Conservation (phyloP, 306 rosid species). For the Echinosophora koreensis region DNA sequence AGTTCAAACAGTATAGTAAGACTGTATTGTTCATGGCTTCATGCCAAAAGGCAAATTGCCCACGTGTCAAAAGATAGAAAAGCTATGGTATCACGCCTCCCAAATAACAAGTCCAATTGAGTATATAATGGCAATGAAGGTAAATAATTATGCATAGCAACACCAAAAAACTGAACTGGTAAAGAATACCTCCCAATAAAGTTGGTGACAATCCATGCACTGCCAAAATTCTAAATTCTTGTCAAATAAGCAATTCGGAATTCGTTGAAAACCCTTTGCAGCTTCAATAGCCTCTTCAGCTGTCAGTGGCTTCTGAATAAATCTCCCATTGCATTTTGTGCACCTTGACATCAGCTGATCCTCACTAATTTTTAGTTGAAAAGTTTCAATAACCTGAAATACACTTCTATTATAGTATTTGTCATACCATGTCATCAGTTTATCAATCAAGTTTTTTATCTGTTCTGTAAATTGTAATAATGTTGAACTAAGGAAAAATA, state of each 20-base stretch:
- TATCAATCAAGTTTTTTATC: slow-evolving; percentile 17
- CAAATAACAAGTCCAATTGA: slow-evolving; percentile 19
- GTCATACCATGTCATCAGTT: slow-evolving; percentile 25
- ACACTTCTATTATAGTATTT: slow-evolving; percentile 39
- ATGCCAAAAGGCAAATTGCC: background rate
- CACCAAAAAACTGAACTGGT: slow-evolving; percentile 27
- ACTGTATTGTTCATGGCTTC: background rate
- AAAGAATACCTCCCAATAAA: slow-evolving; percentile 88
- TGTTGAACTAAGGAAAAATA: background rate
- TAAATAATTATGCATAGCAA: slow-evolving; percentile 6
- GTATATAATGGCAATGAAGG: slow-evolving; percentile 3
- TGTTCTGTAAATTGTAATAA: background rate
- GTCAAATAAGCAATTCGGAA: slow-evolving; percentile 84
- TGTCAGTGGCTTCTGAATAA: slow-evolving; percentile 84
- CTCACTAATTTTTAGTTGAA: slow-evolving; percentile 76
- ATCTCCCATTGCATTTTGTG: slow-evolving; percentile 92
- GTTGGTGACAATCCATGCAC: slow-evolving; percentile 91
- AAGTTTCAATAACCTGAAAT: slow-evolving; percentile 84
- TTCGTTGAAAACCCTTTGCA: slow-evolving; percentile 88
- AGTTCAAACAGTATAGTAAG: slow-evolving; percentile 8
- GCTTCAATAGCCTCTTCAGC: slow-evolving; percentile 92
- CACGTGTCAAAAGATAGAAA: background rate
- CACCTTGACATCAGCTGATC: slow-evolving; percentile 87
- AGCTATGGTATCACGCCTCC: background rate
- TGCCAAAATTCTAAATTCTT: slow-evolving; percentile 94